These are phyloP conservation scores for Fusarium bactridioides DNA, from an alignment of 2,329 filamentous ascomycete genomes.

Conservation along the genomic window DNA sequence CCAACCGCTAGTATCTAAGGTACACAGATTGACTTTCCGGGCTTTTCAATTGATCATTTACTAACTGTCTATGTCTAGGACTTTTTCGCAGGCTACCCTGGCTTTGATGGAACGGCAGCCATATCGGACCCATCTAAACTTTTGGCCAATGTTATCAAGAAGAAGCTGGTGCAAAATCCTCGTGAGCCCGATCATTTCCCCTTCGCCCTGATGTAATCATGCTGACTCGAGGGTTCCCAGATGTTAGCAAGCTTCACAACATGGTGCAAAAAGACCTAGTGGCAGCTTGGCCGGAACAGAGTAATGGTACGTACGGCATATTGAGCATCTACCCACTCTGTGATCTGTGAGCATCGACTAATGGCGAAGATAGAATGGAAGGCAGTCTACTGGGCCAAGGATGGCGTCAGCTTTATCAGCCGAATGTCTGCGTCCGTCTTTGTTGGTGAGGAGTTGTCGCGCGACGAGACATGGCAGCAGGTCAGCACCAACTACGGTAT, in stretches of 20 bases:
- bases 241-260: neutral
- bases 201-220: neutral
- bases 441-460: neutral
- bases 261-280: neutral
- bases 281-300: neutral
- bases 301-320: neutral
- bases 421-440: neutral
- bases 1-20: neutral
- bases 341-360: neutral
- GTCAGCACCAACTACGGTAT: neutral
- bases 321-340: neutral
- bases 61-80: neutral
- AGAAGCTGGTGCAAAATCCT: neutral
- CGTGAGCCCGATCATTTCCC: neutral
- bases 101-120: neutral
- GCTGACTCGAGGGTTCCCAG: neutral
- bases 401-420: neutral
- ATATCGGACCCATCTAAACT: neutral
- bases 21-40: rapidly evolving
- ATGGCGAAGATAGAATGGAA: neutral
- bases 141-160: neutral
- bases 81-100: neutral
- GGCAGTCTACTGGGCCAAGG: neutral
- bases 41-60: rapidly evolving
- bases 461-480: neutral